Evolutionary conservation across 306 rosid genomes (phyloP).

Genomic region (Leucaena leucocephala): DNA sequence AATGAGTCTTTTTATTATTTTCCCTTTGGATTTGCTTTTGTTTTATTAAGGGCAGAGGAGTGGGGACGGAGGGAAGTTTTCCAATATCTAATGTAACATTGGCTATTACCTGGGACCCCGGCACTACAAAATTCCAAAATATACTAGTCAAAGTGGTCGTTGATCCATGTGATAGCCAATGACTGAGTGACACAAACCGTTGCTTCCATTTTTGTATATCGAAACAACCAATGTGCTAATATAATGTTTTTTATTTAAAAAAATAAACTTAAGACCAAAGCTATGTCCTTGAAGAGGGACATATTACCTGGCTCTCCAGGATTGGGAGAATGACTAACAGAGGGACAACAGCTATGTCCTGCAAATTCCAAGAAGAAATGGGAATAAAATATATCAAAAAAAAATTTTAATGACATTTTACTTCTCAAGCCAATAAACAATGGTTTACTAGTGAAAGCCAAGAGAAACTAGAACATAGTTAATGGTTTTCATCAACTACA

Average conservation of each 20-base stretch:
- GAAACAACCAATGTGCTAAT: constrained; percentile 27
- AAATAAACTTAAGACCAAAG: background rate
- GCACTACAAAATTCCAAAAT: background rate
- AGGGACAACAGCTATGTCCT: constrained; percentile 99
- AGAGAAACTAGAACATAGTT: constrained; percentile 36
- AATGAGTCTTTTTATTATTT: background rate
- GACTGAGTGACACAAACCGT: background rate
- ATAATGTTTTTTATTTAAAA: background rate
- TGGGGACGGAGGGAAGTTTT: background rate
- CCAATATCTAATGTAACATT: background rate
- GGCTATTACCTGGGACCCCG: background rate
- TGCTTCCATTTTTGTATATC: constrained; percentile 8
- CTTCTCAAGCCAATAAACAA: constrained; percentile 32
- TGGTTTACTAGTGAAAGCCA: constrained; percentile 36
- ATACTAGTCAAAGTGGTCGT: background rate
- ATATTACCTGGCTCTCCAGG: constrained; percentile 92
- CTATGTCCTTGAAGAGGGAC: background rate
- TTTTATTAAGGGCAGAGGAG: background rate
- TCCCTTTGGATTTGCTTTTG: background rate
- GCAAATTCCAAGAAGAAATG: constrained; percentile 53
- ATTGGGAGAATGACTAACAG: constrained; percentile 95
- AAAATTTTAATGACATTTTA: constrained; percentile 32
- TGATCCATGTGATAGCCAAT: background rate
- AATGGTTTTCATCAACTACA: constrained; percentile 10
- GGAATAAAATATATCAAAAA: constrained; percentile 31